Evolutionary conservation across 768 basidiomycete species (phyloP), one percentile per base, ranked within the genome.

Genomic region (Tylopilus intermedius): DNA sequence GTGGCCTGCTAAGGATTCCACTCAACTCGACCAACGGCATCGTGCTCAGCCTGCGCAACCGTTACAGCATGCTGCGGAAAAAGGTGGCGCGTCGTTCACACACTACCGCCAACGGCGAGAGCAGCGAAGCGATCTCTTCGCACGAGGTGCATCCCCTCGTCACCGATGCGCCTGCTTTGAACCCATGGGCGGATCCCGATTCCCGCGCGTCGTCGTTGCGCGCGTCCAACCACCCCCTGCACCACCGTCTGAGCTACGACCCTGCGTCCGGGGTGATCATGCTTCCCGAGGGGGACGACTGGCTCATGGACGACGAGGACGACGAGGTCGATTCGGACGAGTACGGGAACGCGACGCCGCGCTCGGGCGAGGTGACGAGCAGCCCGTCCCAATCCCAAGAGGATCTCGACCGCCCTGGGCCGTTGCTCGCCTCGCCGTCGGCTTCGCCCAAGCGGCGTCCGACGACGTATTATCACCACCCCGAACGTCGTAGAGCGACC

Each of bases 241-340:
- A 88, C 62, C 79, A 60, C 26, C 59, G 88, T 15, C 68, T 91
- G 49, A 92, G 89, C 69, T 94, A 85, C 57, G 91, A 94, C 63
- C 84, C 83, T 46, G 90, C 83, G 5, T 88, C 88, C 3, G 93
- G 93, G 1, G 89, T 94, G 33, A 94, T 94, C 58, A 86, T 86
- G 77, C 71, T 94, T 3, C 90, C 92, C 0, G 90, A 93, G 37
- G 79, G 83, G 58, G 79, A 74, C 29, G 77, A 80, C 57, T 88
- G 86, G 81, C 70, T 86, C 57, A 72, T 76, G 8, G 83, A 83
- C 24, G 78, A 76, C 6, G 54, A 30, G 30, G 30, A 57, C 26
- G 57, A 57, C 10, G 62, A 63, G 18, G 74, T 72, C 21, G 66
- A 65, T 37, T 77, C 77, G 52, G 72, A 75, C 49, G 74, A 75